phyloP scores from a whole-genome alignment of 2,329 filamentous ascomycete genomes.

The Xylaria sp. region DNA sequence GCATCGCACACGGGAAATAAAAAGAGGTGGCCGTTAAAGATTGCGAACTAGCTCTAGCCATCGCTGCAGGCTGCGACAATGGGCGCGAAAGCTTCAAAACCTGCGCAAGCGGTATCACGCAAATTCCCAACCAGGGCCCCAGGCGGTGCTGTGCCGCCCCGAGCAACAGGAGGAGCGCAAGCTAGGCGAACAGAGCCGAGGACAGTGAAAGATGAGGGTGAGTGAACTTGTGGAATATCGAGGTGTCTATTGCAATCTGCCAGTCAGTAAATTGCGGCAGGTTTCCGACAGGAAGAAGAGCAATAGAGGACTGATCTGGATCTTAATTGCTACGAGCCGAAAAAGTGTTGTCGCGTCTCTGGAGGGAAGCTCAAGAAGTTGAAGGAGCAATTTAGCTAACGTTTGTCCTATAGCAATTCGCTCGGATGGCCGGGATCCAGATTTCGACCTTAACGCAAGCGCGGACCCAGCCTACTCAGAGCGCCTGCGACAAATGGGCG shows the following conservation, averaged over 20 bases:
- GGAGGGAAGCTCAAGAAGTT: not conserved
- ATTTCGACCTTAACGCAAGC: constrained; percentile 45
- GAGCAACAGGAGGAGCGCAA: not conserved
- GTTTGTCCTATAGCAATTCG: constrained; percentile 44
- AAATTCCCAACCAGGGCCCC: constrained; percentile 52
- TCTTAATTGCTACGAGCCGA: not conserved
- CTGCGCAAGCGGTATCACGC: constrained; percentile 47
- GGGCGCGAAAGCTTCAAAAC: constrained; percentile 56
- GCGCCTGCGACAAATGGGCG: constrained; percentile 60
- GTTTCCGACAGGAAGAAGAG: not conserved
- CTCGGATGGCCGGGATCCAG: constrained; percentile 50
- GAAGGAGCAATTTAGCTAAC: constrained; percentile 1
- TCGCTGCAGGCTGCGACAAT: constrained; percentile 36
- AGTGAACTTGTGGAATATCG: constrained; percentile 31
- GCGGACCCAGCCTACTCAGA: constrained; percentile 53
- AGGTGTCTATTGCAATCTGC: not conserved
- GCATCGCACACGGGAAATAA: no score
- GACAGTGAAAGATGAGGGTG: constrained; percentile 43
- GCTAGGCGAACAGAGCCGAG: constrained; percentile 24
- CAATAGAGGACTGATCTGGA: not conserved
- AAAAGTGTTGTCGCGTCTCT: not conserved
- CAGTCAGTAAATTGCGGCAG: not conserved
- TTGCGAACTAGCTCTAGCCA: not conserved
- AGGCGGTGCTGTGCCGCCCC: constrained; percentile 37
- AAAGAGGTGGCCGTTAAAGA: no score